phyloP scores from a whole-genome alignment of 108 stramenopile genomes.

The Discostella stelligeroides region DNA sequence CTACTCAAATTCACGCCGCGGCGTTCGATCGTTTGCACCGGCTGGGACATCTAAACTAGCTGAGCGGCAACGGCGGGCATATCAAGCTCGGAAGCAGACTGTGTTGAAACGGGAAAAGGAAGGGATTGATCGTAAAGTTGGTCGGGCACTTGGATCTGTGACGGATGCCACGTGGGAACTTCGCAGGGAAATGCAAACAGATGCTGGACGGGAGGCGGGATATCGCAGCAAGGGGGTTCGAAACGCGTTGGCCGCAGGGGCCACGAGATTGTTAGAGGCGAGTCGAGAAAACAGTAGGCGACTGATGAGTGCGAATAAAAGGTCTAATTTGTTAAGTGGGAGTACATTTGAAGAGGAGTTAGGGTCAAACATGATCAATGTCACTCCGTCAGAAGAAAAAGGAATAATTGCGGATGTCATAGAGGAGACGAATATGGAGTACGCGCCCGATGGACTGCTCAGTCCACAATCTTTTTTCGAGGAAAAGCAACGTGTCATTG shows the following conservation, averaged over 20 bases:
- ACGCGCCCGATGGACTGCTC: conserved; percentile 45
- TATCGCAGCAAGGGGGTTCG: conserved; percentile 68
- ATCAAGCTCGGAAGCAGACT: conserved; percentile 63
- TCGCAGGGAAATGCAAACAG: conserved; percentile 66
- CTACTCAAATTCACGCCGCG: conserved; percentile 24
- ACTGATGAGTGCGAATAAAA: conserved; percentile 33
- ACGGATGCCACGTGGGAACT: conserved; percentile 79
- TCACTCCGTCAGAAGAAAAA: conserved; percentile 32
- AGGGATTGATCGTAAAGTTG: conserved; percentile 51
- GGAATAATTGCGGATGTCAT: conserved; percentile 46
- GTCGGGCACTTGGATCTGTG: conserved; percentile 53
- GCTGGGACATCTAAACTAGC: conserved; percentile 52
- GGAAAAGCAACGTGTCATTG: conserved; percentile 48
- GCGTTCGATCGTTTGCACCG: conserved; percentile 58
- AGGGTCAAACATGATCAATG: conserved; percentile 30
- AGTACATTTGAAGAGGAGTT: conserved; percentile 9
- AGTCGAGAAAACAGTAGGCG: conserved; percentile 41
- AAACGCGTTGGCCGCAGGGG: conserved; percentile 59
- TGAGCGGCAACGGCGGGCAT: conserved; percentile 65
- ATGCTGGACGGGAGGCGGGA: conserved; percentile 67
- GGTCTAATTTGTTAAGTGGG: conserved; percentile 29
- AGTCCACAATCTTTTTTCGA: conserved; percentile 42
- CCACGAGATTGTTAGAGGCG: conserved; percentile 44
- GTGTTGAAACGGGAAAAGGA: conserved; percentile 64
- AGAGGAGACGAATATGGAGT: conserved; percentile 52